A percentile compares a stretch with the other conserved stretches of the same genome.
Conservation (phyloP, 352 stramenopile genomes). For the Plasmopara muralis region DNA sequence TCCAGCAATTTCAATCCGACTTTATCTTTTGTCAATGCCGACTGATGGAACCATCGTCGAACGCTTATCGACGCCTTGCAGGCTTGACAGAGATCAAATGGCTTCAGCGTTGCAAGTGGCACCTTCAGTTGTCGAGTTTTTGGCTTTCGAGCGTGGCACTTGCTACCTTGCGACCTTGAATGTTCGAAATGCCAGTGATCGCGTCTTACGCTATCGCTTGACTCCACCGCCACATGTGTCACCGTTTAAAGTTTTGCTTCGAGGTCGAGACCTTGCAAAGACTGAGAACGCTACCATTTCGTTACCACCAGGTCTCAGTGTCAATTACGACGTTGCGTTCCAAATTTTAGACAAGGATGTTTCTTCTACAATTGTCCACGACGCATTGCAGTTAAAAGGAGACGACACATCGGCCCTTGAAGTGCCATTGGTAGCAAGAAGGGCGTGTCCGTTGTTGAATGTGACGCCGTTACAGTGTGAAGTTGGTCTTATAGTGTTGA, state of each 20-base stretch:
- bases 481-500: constrained; percentile 57
- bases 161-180: constrained; percentile 60
- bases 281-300: constrained; percentile 60
- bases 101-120: constrained; percentile 52
- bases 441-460: constrained; percentile 49
- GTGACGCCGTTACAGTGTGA: constrained; percentile 48
- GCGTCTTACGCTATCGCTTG: constrained; percentile 54
- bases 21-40: constrained; percentile 5
- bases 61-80: constrained; percentile 18
- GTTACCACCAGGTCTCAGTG: constrained; percentile 50
- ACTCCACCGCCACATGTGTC: constrained; percentile 42
- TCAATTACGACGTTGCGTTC: constrained; percentile 66
- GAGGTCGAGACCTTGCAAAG: constrained; percentile 51
- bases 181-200: constrained; percentile 65
- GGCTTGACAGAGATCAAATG: constrained; percentile 13
- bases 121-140: constrained; percentile 59
- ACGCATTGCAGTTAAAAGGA: constrained; percentile 46
- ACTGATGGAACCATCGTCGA: constrained; percentile 1
- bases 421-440: constrained; percentile 51
- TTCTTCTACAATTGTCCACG: constrained; percentile 39
- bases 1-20: not conserved
- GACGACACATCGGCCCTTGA: constrained; percentile 56
- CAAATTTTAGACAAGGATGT: constrained; percentile 10
- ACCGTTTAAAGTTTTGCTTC: constrained; percentile 47
- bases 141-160: constrained; percentile 41